Conservation (phyloP, 2,329 filamentous ascomycete genomes). For the Blastomyces emzantsi region DNA sequence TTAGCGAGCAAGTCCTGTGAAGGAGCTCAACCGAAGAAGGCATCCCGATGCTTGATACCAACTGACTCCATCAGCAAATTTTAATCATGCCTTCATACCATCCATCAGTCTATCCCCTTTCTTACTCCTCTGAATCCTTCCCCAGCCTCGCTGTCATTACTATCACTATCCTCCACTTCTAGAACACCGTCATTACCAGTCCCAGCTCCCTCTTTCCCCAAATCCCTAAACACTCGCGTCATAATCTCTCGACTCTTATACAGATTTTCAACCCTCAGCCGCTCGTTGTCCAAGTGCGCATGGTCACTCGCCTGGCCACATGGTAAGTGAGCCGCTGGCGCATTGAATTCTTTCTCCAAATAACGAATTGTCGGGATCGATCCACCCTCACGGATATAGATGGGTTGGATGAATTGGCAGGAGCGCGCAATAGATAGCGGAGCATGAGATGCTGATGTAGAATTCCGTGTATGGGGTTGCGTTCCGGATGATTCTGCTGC, state of each 20-base stretch:
- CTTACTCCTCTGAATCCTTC: background rate
- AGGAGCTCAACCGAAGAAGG: background rate
- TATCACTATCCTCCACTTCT: background rate
- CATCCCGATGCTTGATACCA: background rate
- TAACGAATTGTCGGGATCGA: constrained; percentile 93
- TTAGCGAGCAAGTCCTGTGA: background rate
- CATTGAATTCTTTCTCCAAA: constrained; percentile 84
- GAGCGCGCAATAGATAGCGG: background rate
- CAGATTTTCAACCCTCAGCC: constrained; percentile 78
- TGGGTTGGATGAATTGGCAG: constrained; percentile 40
- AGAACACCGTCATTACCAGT: background rate
- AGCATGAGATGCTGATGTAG: constrained; percentile 3
- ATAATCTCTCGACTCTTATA: constrained; percentile 91
- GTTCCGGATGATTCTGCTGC: background rate
- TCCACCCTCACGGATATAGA: constrained; percentile 93
- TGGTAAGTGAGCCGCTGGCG: constrained; percentile 83
- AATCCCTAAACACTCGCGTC: constrained; percentile 65
- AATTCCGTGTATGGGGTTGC: background rate
- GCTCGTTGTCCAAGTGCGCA: constrained; percentile 90
- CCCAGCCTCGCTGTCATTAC: background rate
- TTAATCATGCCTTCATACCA: background rate
- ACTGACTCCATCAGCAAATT: background rate
- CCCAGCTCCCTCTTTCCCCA: constrained; percentile 32
- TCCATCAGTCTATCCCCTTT: background rate
- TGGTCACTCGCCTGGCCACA: constrained; percentile 92